Evolutionary conservation across 23 red algal genomes (phyloP).

Genomic region (Cyanidioschyzon merolae): DNA sequence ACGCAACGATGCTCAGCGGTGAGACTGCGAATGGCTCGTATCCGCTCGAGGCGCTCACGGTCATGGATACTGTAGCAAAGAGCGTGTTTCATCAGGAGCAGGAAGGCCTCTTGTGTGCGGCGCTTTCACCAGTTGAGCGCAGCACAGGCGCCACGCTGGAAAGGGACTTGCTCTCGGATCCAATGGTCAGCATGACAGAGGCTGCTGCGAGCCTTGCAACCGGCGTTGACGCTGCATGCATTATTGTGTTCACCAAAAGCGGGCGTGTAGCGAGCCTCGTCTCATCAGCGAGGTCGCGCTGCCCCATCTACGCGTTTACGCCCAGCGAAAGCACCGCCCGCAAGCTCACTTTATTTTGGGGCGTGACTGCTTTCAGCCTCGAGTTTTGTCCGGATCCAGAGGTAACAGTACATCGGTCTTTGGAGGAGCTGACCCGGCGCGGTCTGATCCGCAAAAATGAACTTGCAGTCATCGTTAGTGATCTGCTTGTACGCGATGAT

Average conservation of each 20-base stretch:
- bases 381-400: conserved; percentile 76
- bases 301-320: conserved; percentile 76
- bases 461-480: conserved; percentile 62
- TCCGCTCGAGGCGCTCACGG: conserved; percentile 63
- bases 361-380: conserved; percentile 56
- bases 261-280: conserved; percentile 67
- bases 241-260: conserved; percentile 74
- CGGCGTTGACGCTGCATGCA: conserved; percentile 54
- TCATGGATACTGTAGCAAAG: conserved; percentile 66
- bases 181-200: conserved; percentile 38
- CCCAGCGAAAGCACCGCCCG: conserved; percentile 49
- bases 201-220: conserved; percentile 64
- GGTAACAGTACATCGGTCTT: conserved; percentile 58
- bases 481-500: conserved; percentile 64
- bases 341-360: conserved; percentile 78
- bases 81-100: conserved; percentile 18
- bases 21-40: conserved; percentile 91
- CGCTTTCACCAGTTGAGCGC: not conserved
- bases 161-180: not conserved
- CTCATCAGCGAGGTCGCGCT: conserved; percentile 48
- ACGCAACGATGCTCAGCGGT: conserved; percentile 96
- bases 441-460: conserved; percentile 42
- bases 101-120: not conserved
- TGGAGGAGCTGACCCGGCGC: conserved; percentile 37
- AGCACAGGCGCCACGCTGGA: not conserved